Evolutionary conservation across 73 alveolate species (phyloP), one percentile per base, ranked within the genome.

Genomic region (Durusdinium trenchii): DNA sequence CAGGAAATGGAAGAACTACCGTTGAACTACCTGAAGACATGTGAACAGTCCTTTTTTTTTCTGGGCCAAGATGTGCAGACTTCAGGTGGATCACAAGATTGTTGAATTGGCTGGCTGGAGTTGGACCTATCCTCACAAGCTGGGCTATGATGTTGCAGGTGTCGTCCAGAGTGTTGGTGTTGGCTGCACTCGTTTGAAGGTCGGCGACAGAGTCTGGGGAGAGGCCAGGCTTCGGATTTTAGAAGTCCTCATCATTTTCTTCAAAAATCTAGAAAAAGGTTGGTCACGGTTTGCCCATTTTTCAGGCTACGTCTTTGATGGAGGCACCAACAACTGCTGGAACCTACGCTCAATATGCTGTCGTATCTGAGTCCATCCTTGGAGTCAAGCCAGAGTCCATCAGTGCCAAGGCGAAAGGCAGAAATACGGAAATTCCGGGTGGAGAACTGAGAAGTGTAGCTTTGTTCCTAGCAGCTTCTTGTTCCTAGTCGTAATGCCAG

Each of bases 101-200:
- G 96, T 89, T 23, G 86, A 69, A 36, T 45, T 89, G 96, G 96
- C 96, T 64, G 96, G 96, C 47, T 89, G 96, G 96, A 62, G 86
- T 71, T 89, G 96, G 96, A 89, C 43, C 38, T 89, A 89, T 28
- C 96, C 96, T 14, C 96, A 89, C 60, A 89, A 89, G 50, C 86
- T 87, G 71, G 96, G 96, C 96, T 87, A 87, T 35, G 96, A 87
- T 51, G 96, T 62, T n/a, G 96, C 96, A 9, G 96, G 96, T 50
- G 85, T 62, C 40, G 85, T 87, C 40, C 62, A 62, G 46, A 85
- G 71, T 10, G 42, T 87, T 43, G 96, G 96, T 50, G 16, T 64
- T 4, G 85, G 85, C 67, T 87, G 96, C 96, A 3, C 10, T 67
- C 96, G 96, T 30, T 67, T 87, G 85, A 40, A 87, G 6, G 52